Percentiles rank a stretch among this genome's conserved stretches.
Evolutionary conservation across 176 grass and related monocot species (phyloP).

Genomic region (Poa pratensis): DNA sequence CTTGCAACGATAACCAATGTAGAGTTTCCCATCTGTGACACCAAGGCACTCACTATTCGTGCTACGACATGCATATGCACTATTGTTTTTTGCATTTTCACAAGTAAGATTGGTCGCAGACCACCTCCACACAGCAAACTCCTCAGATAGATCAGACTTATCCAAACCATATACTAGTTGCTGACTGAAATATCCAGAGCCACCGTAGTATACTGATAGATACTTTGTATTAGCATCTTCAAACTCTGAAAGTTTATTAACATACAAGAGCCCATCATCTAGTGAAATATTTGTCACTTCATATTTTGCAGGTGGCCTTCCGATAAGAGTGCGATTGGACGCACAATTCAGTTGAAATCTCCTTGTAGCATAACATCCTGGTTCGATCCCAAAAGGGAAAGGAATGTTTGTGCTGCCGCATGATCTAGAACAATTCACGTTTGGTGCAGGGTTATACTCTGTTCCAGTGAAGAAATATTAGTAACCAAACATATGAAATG

Average conservation of each 20-base stretch:
- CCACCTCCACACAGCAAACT: slow-evolving; percentile 42
- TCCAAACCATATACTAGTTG: slow-evolving; percentile 46
- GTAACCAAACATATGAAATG: background rate
- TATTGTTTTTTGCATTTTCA: slow-evolving; percentile 4
- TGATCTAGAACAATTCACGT: slow-evolving; percentile 32
- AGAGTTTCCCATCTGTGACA: slow-evolving; percentile 25
- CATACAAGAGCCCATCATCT: slow-evolving; percentile 39
- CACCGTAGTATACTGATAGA: slow-evolving; percentile 45
- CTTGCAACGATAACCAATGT: slow-evolving; percentile 54
- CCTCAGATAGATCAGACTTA: slow-evolving; percentile 31
- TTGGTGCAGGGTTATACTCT: slow-evolving; percentile 23
- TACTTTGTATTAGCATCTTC: slow-evolving; percentile 28
- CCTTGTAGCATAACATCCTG: slow-evolving; percentile 40
- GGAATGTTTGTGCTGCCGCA: slow-evolving; percentile 50
- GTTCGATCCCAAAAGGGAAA: slow-evolving; percentile 50
- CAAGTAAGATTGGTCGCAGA: slow-evolving; percentile 32
- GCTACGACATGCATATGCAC: slow-evolving; percentile 43
- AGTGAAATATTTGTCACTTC: slow-evolving; percentile 50
- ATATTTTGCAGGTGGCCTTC: slow-evolving; percentile 42
- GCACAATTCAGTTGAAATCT: slow-evolving; percentile 44
- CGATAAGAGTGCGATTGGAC: slow-evolving; percentile 38
- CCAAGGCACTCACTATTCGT: slow-evolving; percentile 39
- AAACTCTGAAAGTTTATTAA: slow-evolving; percentile 42
- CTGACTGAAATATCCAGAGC: slow-evolving; percentile 45
- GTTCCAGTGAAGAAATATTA: slow-evolving; percentile 33